Base-by-base conservation (phyloP, 177 flowering plant species). In the Vitis hybrid region DNA sequence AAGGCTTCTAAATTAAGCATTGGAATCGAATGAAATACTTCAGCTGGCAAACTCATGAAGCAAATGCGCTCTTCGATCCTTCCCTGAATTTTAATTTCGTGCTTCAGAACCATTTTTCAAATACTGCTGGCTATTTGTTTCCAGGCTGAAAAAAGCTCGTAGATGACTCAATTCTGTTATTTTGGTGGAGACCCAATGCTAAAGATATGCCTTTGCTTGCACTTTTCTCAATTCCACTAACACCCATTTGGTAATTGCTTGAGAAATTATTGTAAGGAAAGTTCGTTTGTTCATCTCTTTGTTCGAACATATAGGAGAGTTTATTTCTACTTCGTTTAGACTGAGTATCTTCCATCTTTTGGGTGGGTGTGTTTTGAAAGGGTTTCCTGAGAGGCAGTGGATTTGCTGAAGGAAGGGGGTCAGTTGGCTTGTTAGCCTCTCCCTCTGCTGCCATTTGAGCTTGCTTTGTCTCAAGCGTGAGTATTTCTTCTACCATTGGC, bases 401-500 rank as follows among this genome's bases (percentile, higher is more conserved):
- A 11, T 49, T 51, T 21, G 64, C 57, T 8, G 77, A 62, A 10
- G 63, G 65, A 21, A 65, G 35, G 12, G 71, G 71, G 55, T 81
- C 69, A n/a, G 60, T 46, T 52, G 73, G 65, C 52, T 52, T 70
- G 27, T 66, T 68, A 11, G 65, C 27, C 14, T 68, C 78, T 9
- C 56, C 54, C 40, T 77, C 81, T 6, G 81, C 40, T 57, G 64
- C 66, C 51, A 57, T 67, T 66, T 80, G 82, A 61, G 70, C 66
- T 66, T 85, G 83, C 30, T 76, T 68, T 52, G 77, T 77, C 68
- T 88, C 94, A 4, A 90, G 86, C 67, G 67, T 72, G 82, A 88
- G 90, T 54, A 90, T 81, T 70, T 90, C 92, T 75, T 88, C 92
- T 46, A 90, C 94, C 89, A 90, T 84, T 11, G 94, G 94, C 80